Evolutionary conservation across 306 rosid genomes (phyloP).

Genomic region (Astragalus membranaceus): DNA sequence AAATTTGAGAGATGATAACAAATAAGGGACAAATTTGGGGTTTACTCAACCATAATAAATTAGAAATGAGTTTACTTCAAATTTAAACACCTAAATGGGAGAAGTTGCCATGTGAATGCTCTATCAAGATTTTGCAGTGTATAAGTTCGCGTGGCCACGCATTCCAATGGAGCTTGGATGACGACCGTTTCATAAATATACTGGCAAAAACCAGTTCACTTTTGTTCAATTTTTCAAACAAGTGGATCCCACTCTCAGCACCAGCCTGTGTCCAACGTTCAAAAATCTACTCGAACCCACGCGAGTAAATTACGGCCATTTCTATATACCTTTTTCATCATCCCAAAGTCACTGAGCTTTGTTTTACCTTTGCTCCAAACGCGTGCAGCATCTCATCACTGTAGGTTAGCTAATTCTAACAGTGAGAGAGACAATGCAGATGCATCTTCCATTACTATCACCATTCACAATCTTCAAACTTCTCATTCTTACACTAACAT

Average conservation of each 20-base stretch:
- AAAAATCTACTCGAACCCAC: slow-evolving; percentile 22
- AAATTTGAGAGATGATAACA: too few relatives aligned
- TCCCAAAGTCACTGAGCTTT: slow-evolving; percentile 6
- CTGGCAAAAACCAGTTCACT: slow-evolving; percentile 9
- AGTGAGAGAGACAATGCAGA: slow-evolving; percentile 2
- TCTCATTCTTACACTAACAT: background rate
- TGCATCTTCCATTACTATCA: slow-evolving; percentile 15
- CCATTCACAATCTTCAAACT: slow-evolving; percentile 25
- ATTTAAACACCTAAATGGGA: too few relatives aligned
- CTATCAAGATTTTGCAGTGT: too few relatives aligned
- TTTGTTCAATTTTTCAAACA: slow-evolving; percentile 25
- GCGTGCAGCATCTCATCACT: background rate
- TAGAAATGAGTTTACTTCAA: too few relatives aligned
- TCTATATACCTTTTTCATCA: background rate
- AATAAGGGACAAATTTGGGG: too few relatives aligned
- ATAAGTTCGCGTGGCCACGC: background rate
- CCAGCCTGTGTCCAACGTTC: slow-evolving; percentile 43
- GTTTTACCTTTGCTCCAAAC: background rate
- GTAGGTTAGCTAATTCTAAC: background rate
- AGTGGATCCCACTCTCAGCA: slow-evolving; percentile 28
- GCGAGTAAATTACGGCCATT: slow-evolving; percentile 38
- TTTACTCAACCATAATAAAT: too few relatives aligned
- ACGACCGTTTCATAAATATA: background rate
- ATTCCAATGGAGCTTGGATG: slow-evolving; percentile 15
- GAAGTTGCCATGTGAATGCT: too few relatives aligned